These are phyloP conservation scores for Eucalyptus fibrosa DNA, from an alignment of 345 rosid species.

Conservation along the genomic window DNA sequence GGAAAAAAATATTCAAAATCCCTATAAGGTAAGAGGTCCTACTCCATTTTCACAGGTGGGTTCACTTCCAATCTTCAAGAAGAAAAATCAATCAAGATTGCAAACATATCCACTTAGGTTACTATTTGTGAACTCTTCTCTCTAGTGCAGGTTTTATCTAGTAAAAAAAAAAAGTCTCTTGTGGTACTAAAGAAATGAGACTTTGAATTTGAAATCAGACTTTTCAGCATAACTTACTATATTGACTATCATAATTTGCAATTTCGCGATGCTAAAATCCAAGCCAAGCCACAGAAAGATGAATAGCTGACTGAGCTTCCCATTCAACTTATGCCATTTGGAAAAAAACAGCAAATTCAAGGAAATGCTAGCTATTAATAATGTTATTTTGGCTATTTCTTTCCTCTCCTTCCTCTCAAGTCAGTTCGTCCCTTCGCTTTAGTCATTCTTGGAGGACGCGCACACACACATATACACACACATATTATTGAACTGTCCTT, in stretches of 20 bases:
- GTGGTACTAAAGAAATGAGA: not conserved
- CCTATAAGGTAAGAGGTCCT: not conserved
- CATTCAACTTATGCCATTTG: too few relatives aligned
- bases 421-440: too few relatives aligned
- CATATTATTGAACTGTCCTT: not conserved
- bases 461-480: not conserved
- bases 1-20: not conserved
- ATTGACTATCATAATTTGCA: not conserved
- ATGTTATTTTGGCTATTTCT: too few relatives aligned
- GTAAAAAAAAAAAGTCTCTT: not conserved
- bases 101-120: accelerated
- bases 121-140: not conserved
- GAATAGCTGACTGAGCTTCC: too few relatives aligned
- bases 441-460: too few relatives aligned
- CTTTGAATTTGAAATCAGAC: not conserved
- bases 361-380: too few relatives aligned
- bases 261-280: too few relatives aligned
- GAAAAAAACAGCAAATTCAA: too few relatives aligned
- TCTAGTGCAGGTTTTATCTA: not conserved
- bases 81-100: not conserved
- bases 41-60: accelerated
- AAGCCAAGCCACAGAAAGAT: too few relatives aligned
- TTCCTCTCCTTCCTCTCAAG: too few relatives aligned
- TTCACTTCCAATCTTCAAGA: not conserved
- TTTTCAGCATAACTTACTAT: not conserved